Percentiles rank a stretch among this genome's conserved stretches.
Evolutionary conservation across 2,329 filamentous ascomycete genomes (phyloP).

Genomic region (Alternaria sp.): DNA sequence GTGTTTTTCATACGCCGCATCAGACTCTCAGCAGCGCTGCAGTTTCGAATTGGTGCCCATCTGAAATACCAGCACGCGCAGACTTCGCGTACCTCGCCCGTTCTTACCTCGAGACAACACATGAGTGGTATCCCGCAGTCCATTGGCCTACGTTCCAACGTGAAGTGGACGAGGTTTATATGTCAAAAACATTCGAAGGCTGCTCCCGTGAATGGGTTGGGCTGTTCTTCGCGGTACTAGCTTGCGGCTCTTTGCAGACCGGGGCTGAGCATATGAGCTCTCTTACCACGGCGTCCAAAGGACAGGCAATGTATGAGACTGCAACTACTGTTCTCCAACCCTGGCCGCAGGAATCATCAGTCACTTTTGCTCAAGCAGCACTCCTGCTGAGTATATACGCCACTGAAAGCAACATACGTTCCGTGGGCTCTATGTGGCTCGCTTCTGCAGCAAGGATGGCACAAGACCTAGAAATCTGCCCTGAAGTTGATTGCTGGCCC

Average conservation of each 20-base stretch:
- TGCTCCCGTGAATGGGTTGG: conserved; percentile 76
- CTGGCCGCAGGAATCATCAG: conserved; percentile 78
- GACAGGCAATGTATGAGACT: conserved; percentile 73
- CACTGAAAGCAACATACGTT: conserved; percentile 85
- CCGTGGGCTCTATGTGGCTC: conserved; percentile 86
- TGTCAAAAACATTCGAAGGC: conserved; percentile 66
- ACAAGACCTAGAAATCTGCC: conserved; percentile 83
- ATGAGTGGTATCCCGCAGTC: conserved; percentile 82
- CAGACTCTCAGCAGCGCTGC: conserved; percentile 60
- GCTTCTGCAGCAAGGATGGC: conserved; percentile 80
- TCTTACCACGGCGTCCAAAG: conserved; percentile 61
- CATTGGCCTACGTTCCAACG: conserved; percentile 86
- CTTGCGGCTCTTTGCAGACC: conserved; percentile 80
- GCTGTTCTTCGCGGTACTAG: conserved; percentile 82
- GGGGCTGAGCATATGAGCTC: conserved; percentile 64
- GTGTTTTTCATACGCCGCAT: conserved; percentile 80
- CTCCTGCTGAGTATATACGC: conserved; percentile 81
- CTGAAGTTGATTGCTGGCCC: conserved; percentile 76
- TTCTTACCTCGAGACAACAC: conserved; percentile 78
- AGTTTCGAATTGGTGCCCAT: conserved; percentile 58
- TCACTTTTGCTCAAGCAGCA: conserved; percentile 77
- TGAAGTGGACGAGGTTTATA: conserved; percentile 80
- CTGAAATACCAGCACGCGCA: conserved; percentile 73
- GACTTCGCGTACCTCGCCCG: conserved; percentile 76
- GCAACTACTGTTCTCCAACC: conserved; percentile 76